Percentiles rank a stretch among this genome's conserved stretches.
Conservation (phyloP, 352 stramenopile species). For the Phytophthora pseudosyringae region DNA sequence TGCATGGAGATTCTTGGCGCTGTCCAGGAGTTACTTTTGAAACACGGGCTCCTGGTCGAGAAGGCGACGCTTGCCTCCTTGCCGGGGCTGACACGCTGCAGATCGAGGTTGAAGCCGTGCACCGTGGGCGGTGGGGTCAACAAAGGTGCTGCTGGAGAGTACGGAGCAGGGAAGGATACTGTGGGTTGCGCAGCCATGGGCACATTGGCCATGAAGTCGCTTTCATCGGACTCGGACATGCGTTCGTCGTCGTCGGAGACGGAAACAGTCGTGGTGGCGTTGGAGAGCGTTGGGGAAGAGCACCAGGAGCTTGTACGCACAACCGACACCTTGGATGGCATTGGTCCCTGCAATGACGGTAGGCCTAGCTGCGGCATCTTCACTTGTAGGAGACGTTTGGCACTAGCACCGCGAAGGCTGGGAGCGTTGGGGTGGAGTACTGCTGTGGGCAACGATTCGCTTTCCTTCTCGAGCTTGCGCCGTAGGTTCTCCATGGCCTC, state of each 20-base stretch:
- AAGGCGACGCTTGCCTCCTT: slow-evolving; percentile 29
- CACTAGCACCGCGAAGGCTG: slow-evolving; percentile 68
- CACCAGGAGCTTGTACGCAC: slow-evolving; percentile 30
- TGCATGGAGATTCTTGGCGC: slow-evolving; percentile 17
- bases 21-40: slow-evolving; percentile 32
- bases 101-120: slow-evolving; percentile 60
- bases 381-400: slow-evolving; percentile 75
- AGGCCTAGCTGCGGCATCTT: slow-evolving; percentile 48
- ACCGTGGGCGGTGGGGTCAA: slow-evolving; percentile 50
- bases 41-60: slow-evolving; percentile 10
- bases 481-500: slow-evolving; percentile 82
- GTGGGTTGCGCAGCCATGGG: slow-evolving; percentile 10
- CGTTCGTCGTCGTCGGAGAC: slow-evolving; percentile 40
- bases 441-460: slow-evolving; percentile 38
- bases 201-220: slow-evolving; percentile 15
- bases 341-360: slow-evolving; percentile 15
- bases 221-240: slow-evolving; percentile 39
- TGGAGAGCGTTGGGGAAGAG: slow-evolving; percentile 31
- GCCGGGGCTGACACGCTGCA: slow-evolving; percentile 46
- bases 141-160: slow-evolving; percentile 30
- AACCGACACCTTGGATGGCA: slow-evolving; percentile 19
- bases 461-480: slow-evolving; percentile 66
- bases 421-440: slow-evolving; percentile 51
- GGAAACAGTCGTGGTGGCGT: slow-evolving; percentile 29
- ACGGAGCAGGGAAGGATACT: slow-evolving; percentile 16